phyloP scores from a whole-genome alignment of 1,284 basidiomycete genomes.

The Sparassis latifolia region DNA sequence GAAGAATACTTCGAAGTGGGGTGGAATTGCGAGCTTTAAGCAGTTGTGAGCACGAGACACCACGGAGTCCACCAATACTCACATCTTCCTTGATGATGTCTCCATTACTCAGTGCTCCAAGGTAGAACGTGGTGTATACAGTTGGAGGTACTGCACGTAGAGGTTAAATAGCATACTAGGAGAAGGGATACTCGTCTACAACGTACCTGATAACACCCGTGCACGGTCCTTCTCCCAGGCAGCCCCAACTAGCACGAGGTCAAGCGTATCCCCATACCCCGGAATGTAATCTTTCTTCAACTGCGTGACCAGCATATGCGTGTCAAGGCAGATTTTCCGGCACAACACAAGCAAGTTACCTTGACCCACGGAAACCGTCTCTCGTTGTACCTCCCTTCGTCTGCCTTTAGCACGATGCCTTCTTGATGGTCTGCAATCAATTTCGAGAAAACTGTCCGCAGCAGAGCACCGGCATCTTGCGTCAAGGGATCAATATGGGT shows the following conservation, averaged over 20 bases:
- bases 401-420: constrained; percentile 76
- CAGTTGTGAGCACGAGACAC: neutral
- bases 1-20: constrained; percentile 69
- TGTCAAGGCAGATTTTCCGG: too few relatives aligned
- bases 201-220: constrained; percentile 64
- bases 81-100: constrained; percentile 32
- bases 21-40: constrained; percentile 33
- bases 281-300: constrained; percentile 79
- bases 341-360: constrained; percentile 28
- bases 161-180: neutral
- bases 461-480: constrained; percentile 17
- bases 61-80: constrained; percentile 13
- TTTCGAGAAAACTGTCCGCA: constrained; percentile 45
- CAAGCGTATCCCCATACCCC: constrained; percentile 73
- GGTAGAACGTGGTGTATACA: constrained; percentile 73
- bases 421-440: constrained; percentile 47
- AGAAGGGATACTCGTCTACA: neutral
- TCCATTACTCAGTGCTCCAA: constrained; percentile 52
- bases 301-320: constrained; percentile 13
- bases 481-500: constrained; percentile 24
- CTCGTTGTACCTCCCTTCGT: constrained; percentile 60
- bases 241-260: constrained; percentile 72
- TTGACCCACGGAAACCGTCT: constrained; percentile 69
- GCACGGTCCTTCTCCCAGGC: constrained; percentile 76
- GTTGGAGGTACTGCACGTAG: constrained; percentile 53